Conservation (phyloP, 2,329 filamentous ascomycete species). For the Aciculosporium take region DNA sequence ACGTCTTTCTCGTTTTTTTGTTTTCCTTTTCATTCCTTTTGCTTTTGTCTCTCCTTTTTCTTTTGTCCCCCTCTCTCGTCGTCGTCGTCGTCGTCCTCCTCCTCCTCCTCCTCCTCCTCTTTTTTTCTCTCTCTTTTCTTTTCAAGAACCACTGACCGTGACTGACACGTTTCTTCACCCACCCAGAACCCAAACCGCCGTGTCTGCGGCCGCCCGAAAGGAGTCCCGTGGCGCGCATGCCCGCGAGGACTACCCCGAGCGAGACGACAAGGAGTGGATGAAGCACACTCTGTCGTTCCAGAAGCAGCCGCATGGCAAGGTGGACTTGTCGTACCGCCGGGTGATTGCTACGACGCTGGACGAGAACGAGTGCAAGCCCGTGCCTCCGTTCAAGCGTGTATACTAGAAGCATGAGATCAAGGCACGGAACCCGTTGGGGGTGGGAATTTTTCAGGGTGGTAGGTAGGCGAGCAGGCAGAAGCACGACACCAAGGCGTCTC, state of each 20-base stretch:
- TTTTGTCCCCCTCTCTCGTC: neutral
- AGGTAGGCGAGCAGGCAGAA: neutral
- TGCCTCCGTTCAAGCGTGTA: constrained; percentile 91
- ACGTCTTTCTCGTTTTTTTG: neutral
- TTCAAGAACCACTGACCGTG: no score
- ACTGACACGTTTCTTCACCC: neutral
- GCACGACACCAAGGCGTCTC: constrained; percentile 2
- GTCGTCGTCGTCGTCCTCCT: no score
- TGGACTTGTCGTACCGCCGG: constrained; percentile 72
- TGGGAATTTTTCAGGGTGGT: neutral
- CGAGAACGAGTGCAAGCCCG: constrained; percentile 88
- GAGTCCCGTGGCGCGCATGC: constrained; percentile 96
- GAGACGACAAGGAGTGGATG: constrained; percentile 96
- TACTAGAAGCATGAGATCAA: constrained; percentile 41
- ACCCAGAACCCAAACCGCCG: constrained; percentile 70
- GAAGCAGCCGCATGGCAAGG: constrained; percentile 76
- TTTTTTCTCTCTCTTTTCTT: neutral
- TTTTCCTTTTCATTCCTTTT: neutral
- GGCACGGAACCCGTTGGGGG: neutral
- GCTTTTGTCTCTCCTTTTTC: neutral
- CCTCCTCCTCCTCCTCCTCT: no score
- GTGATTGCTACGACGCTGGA: constrained; percentile 78
- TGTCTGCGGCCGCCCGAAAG: constrained; percentile 82
- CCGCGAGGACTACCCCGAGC: constrained; percentile 88
- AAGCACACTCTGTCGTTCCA: constrained; percentile 98